Evolutionary conservation across 1,139 yeast genomes (phyloP).

Genomic region (Hyphopichia fennica): DNA sequence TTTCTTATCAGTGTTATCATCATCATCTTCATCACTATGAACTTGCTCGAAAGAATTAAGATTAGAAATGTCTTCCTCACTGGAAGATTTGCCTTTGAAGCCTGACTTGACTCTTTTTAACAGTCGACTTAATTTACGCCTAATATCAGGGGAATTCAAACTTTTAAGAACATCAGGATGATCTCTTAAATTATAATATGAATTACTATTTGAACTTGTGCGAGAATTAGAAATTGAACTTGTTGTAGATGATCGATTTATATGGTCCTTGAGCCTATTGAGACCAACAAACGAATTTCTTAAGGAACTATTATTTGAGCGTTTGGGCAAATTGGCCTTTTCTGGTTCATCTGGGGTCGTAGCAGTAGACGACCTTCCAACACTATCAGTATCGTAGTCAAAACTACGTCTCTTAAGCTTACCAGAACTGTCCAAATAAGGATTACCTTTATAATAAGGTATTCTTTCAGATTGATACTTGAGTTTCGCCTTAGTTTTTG

Average conservation of each 20-base stretch:
- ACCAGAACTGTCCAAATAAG: slow-evolving; percentile 21
- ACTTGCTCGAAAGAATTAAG: neutral
- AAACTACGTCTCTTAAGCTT: slow-evolving; percentile 5
- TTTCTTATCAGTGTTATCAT: slow-evolving; percentile 1
- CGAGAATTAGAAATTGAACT: slow-evolving; percentile 2
- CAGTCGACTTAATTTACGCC: slow-evolving; percentile 11
- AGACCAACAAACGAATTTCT: slow-evolving; percentile 41
- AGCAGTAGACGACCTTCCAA: slow-evolving; percentile 4
- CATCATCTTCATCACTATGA: slow-evolving; percentile 1
- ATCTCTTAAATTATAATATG: slow-evolving; percentile 15
- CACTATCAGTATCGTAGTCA: slow-evolving; percentile 3
- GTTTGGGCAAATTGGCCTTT: slow-evolving; percentile 38
- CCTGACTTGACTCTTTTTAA: neutral
- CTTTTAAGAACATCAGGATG: slow-evolving; percentile 10
- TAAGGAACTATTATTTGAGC: slow-evolving; percentile 28
- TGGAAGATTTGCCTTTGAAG: neutral
- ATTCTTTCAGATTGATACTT: slow-evolving; percentile 26
- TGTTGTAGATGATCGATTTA: neutral
- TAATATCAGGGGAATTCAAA: slow-evolving; percentile 18
- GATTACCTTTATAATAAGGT: slow-evolving; percentile 24
- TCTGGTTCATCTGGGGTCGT: slow-evolving; percentile 8
- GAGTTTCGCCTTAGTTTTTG: slow-evolving; percentile 4
- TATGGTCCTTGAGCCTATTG: slow-evolving; percentile 36
- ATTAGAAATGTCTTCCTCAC: neutral
- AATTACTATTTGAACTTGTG: slow-evolving; percentile 16